phyloP scores from a whole-genome alignment of 768 basidiomycete genomes.

The Tulasnella sp. region DNA sequence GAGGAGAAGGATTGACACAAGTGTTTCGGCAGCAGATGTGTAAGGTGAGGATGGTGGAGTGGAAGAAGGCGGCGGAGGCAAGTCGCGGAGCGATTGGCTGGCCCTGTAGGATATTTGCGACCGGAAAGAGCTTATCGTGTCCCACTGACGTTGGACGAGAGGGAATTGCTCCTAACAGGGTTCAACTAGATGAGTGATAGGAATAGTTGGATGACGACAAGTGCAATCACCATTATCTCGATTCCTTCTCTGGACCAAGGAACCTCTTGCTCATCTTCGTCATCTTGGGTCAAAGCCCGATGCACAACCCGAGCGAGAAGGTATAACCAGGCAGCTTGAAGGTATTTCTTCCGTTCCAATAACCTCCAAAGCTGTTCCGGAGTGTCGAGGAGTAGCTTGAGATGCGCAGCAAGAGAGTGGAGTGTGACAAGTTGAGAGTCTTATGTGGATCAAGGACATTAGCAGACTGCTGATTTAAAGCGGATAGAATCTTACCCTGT shows the following conservation, averaged over 20 bases:
- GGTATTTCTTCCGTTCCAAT: conserved; percentile 68
- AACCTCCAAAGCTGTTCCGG: conserved; percentile 88
- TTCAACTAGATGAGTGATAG: background rate
- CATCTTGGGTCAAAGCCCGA: conserved; percentile 56
- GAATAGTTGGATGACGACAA: background rate
- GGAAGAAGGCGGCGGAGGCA: conserved; percentile 47
- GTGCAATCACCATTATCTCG: conserved; percentile 48
- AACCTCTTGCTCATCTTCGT: conserved; percentile 46
- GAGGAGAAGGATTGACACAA: conserved; percentile 79
- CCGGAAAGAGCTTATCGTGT: conserved; percentile 75
- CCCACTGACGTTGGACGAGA: conserved; percentile 89
- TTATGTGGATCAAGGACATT: conserved; percentile 27
- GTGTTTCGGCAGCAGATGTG: conserved; percentile 40
- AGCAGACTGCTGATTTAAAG: background rate
- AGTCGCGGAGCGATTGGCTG: conserved; percentile 67
- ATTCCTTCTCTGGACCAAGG: conserved; percentile 48
- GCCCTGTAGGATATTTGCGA: conserved; percentile 83
- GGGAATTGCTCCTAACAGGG: conserved; percentile 68
- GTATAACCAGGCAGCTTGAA: conserved; percentile 83
- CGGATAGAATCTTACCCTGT: conserved; percentile 12
- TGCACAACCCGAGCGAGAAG: conserved; percentile 79
- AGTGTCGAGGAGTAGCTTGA: conserved; percentile 85
- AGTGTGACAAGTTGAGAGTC: conserved; percentile 61
- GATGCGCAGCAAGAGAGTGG: conserved; percentile 74
- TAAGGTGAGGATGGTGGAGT: conserved; percentile 23